Evolutionary conservation across 2,329 filamentous ascomycete genomes (phyloP).

Genomic region (Trichoderma breve): DNA sequence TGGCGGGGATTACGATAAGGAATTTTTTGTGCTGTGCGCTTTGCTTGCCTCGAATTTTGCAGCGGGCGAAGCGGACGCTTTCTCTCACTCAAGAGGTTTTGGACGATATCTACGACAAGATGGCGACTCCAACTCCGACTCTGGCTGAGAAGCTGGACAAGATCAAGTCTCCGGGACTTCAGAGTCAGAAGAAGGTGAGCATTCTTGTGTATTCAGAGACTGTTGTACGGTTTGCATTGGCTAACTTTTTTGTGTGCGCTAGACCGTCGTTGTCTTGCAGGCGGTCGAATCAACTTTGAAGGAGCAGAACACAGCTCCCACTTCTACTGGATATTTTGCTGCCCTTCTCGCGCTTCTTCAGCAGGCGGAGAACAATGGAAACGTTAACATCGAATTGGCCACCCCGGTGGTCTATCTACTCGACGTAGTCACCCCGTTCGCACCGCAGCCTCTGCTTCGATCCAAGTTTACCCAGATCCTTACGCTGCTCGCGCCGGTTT

Average conservation of each 20-base stretch:
- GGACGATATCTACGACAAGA: conserved; percentile 32
- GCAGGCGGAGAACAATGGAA: conserved; percentile 67
- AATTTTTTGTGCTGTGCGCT: conserved; percentile 21
- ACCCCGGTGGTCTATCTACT: conserved; percentile 92
- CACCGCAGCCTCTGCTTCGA: conserved; percentile 81
- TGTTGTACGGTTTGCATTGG: background rate
- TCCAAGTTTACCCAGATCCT: conserved; percentile 96
- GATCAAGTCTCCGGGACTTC: conserved; percentile 93
- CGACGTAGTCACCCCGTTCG: conserved; percentile 82
- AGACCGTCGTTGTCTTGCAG: conserved; percentile 83
- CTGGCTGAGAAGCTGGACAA: conserved; percentile 92
- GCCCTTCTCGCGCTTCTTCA: conserved; percentile 86
- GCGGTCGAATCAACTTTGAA: conserved; percentile 91
- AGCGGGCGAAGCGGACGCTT: background rate
- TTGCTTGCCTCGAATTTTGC: conserved; percentile 16
- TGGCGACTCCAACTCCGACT: conserved; percentile 51
- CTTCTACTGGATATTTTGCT: conserved; percentile 90
- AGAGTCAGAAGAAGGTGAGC: conserved; percentile 87
- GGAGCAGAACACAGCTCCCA: conserved; percentile 79
- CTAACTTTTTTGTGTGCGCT: conserved; percentile 23
- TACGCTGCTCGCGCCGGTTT: conserved; percentile 76
- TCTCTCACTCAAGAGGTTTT: conserved; percentile 6
- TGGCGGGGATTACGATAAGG: conserved; percentile 23
- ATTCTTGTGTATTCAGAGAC: background rate
- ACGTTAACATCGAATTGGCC: conserved; percentile 77